Evolutionary conservation across 2,329 filamentous ascomycete genomes (phyloP).

Genomic region (Blumeria hordei): DNA sequence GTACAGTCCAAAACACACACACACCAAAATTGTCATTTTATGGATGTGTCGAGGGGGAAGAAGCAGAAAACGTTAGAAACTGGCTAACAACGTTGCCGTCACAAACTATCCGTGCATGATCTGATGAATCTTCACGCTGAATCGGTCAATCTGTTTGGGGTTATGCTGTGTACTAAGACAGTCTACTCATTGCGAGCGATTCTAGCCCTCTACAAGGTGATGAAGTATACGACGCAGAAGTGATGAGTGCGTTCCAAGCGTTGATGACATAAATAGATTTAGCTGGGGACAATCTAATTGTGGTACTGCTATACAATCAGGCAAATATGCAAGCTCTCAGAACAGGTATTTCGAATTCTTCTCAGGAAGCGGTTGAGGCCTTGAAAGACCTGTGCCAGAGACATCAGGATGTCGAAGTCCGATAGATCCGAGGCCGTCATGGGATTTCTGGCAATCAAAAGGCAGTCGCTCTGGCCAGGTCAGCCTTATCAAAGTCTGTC

Average conservation of each 20-base stretch:
- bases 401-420: too few species aligned
- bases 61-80: not conserved
- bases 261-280: not conserved
- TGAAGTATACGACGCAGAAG: not conserved
- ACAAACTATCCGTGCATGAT: not conserved
- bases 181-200: too few species aligned
- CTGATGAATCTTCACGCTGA: not conserved
- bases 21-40: not conserved
- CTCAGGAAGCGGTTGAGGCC: not conserved
- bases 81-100: not conserved
- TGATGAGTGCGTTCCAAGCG: not conserved
- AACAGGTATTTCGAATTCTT: not conserved
- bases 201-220: not conserved
- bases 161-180: too few species aligned
- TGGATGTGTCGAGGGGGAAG: not conserved
- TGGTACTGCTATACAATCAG: not conserved
- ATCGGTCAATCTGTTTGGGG: too few species aligned
- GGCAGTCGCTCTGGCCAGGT: too few species aligned
- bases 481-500: too few species aligned
- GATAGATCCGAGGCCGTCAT: too few species aligned
- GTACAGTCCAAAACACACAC: not conserved
- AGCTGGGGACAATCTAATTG: not conserved
- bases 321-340: not conserved
- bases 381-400: too few species aligned
- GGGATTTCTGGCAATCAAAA: too few species aligned